These are phyloP conservation scores for Ajuga reptans DNA, from an alignment of 305 asterid species.

Conservation along the genomic window DNA sequence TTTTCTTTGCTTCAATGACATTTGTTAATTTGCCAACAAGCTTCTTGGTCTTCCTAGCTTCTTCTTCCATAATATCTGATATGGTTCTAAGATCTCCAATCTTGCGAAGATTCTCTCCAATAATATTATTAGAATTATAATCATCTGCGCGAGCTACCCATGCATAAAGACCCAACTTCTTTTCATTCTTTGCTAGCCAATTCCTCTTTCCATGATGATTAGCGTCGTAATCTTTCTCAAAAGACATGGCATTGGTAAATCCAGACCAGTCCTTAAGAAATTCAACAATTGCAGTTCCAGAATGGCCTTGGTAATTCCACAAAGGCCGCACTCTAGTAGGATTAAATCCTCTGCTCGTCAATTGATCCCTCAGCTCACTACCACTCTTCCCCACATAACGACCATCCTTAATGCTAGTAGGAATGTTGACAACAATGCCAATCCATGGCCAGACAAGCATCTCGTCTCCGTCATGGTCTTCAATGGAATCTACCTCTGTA, in stretches of 20 bases:
- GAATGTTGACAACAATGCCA: slow-evolving; percentile 54
- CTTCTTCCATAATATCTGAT: slow-evolving; percentile 80
- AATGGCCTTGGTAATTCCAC: slow-evolving; percentile 64
- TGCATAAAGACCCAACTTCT: slow-evolving; percentile 48
- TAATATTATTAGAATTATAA: slow-evolving; percentile 44
- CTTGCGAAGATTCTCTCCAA: slow-evolving; percentile 85
- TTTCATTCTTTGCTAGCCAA: slow-evolving; percentile 41
- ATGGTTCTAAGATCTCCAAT: slow-evolving; percentile 80
- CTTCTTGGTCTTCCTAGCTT: slow-evolving; percentile 58
- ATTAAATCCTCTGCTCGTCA: slow-evolving; percentile 44
- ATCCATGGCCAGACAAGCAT: slow-evolving; percentile 81
- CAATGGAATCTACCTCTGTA: slow-evolving; percentile 40
- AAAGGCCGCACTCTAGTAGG: slow-evolving; percentile 53
- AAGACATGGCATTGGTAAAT: slow-evolving; percentile 56
- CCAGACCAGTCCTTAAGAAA: slow-evolving; percentile 61
- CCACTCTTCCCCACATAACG: slow-evolving; percentile 58
- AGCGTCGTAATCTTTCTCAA: slow-evolving; percentile 54
- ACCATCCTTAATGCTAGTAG: slow-evolving; percentile 45
- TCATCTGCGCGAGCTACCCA: slow-evolving; percentile 97
- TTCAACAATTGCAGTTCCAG: slow-evolving; percentile 66
- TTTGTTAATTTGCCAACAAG: slow-evolving; percentile 65
- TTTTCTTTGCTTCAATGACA: slow-evolving; percentile 67
- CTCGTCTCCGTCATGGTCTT: slow-evolving; percentile 54
- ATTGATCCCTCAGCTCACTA: slow-evolving; percentile 50
- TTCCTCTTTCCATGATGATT: slow-evolving; percentile 49